Base-by-base conservation (phyloP, 2,329 filamentous ascomycete genomes). In the Verruconis gallopava region DNA sequence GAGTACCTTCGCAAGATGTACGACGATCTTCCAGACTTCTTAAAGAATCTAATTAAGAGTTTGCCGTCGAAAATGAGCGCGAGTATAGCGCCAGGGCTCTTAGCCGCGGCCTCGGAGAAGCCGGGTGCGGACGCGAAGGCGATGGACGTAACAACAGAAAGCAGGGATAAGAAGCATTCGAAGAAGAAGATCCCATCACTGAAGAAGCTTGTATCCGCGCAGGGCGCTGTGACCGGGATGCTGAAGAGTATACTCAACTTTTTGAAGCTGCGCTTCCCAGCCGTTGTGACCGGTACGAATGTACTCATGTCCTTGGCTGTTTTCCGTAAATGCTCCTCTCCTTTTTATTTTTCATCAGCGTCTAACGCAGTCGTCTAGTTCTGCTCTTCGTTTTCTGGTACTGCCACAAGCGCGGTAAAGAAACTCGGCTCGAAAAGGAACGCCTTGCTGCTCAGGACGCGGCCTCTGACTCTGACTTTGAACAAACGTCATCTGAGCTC, bases 371-470 rank as follows among this genome's bases (percentile, higher is more conserved):
- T 11, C 15, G 9, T 22, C n/a, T 43, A 83, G 84, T 96, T 42
- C 71, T 96, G 13, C 73, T 98, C 44, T 91, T 94, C 56, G 85
- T 93, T 35, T 79, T 96, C 53, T 98, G 89, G 88, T 98, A 96
- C 64, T 96, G 88, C 64, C 81, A 96, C 63, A 96, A 96, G 67
- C 82, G 91, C 42, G 91, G 91, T 30, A 77, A 77, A 35, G 89
- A 98, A 64, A 79, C 78, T 4, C 75, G 91, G 39, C 73, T 96
- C 11, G 79, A 81, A 55, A 75, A 67, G 39, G 72, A 75, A 48
- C 62, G 66, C 12, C 56, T 68, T 13, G 50, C 43, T 22, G 44
- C 43, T 5, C 17, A 39, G 32, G 36, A 34, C 11, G 21, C 19
- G 11, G 38, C 19, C 14, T 35, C 22, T 13, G 43, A 37, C 22